Conservation (phyloP, 2,329 filamentous ascomycete genomes). For the Aspergillus novoparasiticus region DNA sequence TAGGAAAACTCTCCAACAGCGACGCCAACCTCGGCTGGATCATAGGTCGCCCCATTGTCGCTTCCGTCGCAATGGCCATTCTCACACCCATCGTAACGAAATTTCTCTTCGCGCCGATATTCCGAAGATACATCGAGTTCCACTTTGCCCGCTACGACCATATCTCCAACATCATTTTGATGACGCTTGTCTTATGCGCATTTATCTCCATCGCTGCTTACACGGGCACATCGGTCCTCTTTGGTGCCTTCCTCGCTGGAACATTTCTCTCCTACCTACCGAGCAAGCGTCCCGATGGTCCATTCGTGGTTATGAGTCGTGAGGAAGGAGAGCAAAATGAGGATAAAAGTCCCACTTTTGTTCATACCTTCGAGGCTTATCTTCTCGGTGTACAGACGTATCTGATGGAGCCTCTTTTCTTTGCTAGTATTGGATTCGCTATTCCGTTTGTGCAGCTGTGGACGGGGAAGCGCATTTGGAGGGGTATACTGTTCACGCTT, state of each 20-base stretch:
- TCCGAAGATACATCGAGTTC: conserved; percentile 38
- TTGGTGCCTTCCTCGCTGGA: conserved; percentile 41
- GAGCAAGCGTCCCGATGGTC: conserved; percentile 38
- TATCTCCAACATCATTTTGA: conserved; percentile 38
- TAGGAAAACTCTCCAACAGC: conserved; percentile 23
- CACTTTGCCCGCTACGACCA: conserved; percentile 37
- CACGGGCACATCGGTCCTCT: conserved; percentile 42
- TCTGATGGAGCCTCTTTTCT: conserved; percentile 37
- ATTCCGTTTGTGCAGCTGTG: conserved; percentile 36
- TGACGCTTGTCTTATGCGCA: conserved; percentile 36
- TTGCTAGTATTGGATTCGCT: conserved; percentile 35
- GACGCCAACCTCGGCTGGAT: conserved; percentile 38
- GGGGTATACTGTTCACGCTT: conserved; percentile 32
- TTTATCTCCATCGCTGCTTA: conserved; percentile 38
- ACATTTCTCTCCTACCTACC: conserved; percentile 41
- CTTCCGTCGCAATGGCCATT: conserved; percentile 39
- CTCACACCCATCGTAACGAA: conserved; percentile 40
- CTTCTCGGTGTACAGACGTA: conserved; percentile 37
- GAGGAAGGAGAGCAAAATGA: conserved; percentile 37
- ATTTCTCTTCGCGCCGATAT: conserved; percentile 43
- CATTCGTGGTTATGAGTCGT: conserved; percentile 38
- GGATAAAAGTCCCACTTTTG: conserved; percentile 41
- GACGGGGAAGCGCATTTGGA: conserved; percentile 37
- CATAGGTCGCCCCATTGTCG: conserved; percentile 43
- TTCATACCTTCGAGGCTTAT: conserved; percentile 44